phyloP scores from a whole-genome alignment of 1,284 basidiomycete genomes.

The Puccinia coronata region DNA sequence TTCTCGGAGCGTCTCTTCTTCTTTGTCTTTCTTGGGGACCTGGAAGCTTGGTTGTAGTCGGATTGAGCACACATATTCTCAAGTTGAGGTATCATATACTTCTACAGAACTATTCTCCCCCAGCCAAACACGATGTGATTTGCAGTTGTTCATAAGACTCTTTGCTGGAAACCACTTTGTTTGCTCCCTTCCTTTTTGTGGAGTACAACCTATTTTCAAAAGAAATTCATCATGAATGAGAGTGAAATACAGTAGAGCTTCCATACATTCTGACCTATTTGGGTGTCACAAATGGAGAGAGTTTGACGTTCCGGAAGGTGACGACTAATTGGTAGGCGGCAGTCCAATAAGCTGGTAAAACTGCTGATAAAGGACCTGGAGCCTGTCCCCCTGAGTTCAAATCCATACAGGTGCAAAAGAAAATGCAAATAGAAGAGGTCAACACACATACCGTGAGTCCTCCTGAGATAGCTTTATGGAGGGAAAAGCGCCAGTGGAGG shows the following conservation, averaged over 20 bases:
- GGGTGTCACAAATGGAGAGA: constrained; percentile 47
- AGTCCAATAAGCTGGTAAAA: not conserved
- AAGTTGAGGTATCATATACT: constrained; percentile 34
- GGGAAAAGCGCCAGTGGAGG: not conserved
- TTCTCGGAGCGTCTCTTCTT: not conserved
- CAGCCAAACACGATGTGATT: not conserved
- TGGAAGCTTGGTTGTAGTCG: not conserved
- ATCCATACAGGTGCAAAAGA: not conserved
- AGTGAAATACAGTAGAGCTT: constrained; percentile 27
- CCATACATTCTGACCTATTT: constrained; percentile 26
- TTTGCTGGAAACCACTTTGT: not conserved
- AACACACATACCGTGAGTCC: not conserved
- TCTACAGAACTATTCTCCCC: too few relatives aligned
- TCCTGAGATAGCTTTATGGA: not conserved
- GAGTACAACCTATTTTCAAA: not conserved
- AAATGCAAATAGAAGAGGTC: not conserved
- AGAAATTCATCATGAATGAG: not conserved
- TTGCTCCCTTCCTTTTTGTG: not conserved
- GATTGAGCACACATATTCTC: constrained; percentile 23
- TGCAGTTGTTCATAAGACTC: not conserved
- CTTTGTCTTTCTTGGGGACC: not conserved
- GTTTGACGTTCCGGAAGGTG: constrained; percentile 30
- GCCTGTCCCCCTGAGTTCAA: constrained; percentile 15
- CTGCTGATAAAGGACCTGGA: constrained; percentile 15
- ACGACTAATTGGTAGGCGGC: constrained; percentile 21